A percentile compares a stretch with the other conserved stretches of the same genome.
These are phyloP conservation scores for Kondoa malvinella DNA, from an alignment of 768 basidiomycete genomes.

Conservation along the genomic window DNA sequence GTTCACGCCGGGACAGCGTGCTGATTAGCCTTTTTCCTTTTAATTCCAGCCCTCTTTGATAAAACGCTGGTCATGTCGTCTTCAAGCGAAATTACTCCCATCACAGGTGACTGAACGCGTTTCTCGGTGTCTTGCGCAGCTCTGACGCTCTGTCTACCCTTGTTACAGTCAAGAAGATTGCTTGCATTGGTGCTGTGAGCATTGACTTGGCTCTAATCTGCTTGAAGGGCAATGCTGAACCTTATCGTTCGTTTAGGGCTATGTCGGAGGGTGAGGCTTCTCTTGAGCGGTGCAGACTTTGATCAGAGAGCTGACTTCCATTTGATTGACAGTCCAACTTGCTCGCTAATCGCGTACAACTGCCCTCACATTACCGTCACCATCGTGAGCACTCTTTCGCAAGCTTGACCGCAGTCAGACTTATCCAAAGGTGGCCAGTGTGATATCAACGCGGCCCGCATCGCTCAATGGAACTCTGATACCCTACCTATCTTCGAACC, in stretches of 20 bases:
- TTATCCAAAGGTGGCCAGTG: slow-evolving; percentile 39
- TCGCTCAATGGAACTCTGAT: slow-evolving; percentile 82
- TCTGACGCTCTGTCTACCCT: no score
- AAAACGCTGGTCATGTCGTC: background rate
- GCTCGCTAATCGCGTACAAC: slow-evolving; percentile 28
- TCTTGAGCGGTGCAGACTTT: background rate
- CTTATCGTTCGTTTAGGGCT: background rate
- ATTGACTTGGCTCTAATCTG: background rate
- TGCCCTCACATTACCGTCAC: slow-evolving; percentile 64
- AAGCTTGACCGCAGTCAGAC: background rate
- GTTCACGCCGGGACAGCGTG: background rate
- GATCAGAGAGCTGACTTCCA: background rate
- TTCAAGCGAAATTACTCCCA: background rate
- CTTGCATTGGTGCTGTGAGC: slow-evolving; percentile 28
- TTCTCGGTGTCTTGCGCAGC: background rate
- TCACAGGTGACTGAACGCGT: background rate
- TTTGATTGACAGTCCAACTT: slow-evolving; percentile 26
- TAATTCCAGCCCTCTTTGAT: background rate
- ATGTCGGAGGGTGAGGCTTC: background rate
- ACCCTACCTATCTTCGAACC: slow-evolving; percentile 92
- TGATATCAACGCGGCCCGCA: slow-evolving; percentile 84
- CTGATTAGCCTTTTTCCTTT: background rate
- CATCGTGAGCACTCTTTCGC: slow-evolving; percentile 35
- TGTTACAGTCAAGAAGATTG: slow-evolving; percentile 25
- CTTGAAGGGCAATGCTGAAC: background rate